Conservation (phyloP, 78 protist species). For the slime mould (Dictyostelium discoideum) region dicty_2.7 NC_007088.5:2945001-2945500, state of each 20-base stretch:
- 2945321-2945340: not conserved
- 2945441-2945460: not conserved
- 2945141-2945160: not conserved
- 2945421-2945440: not conserved
- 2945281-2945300: conserved; percentile 27
- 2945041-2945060: too few species aligned
- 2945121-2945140: not conserved
- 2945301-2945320: conserved; percentile 6
- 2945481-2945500: not conserved
- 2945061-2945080: too few species aligned
- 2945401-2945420: conserved; percentile 20
- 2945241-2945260: not conserved
- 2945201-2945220: not conserved
- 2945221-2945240: not conserved
- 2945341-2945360: not conserved
- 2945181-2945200: not conserved
- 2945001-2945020: not conserved
- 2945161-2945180: too few species aligned
- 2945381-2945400: not conserved
- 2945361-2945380: not conserved
- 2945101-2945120: too few species aligned
- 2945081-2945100: too few species aligned
- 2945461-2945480: not conserved
- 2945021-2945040: not conserved
- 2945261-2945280: not conserved